phyloP scores from a whole-genome alignment of 768 basidiomycete species.

The Lentinula guzmanii region DNA sequence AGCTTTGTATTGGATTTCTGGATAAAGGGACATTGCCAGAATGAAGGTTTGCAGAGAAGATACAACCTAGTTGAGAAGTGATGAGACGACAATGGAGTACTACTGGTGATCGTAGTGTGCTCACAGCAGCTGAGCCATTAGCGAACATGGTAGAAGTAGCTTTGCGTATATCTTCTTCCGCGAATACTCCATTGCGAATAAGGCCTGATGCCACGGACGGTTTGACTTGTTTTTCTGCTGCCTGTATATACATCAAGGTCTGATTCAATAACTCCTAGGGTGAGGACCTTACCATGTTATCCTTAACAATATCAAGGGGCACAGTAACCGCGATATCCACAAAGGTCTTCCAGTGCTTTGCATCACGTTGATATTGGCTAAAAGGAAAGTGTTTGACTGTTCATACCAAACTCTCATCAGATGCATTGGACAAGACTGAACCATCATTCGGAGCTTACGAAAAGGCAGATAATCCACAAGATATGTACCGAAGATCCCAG shows the following conservation, averaged over 20 bases:
- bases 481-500: slow-evolving; percentile 14
- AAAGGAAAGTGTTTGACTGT: slow-evolving; percentile 5
- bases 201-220: not conserved
- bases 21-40: slow-evolving; percentile 16
- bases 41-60: slow-evolving; percentile 6
- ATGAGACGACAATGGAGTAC: not conserved
- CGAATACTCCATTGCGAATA: not conserved
- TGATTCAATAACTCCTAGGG: not conserved
- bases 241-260: not conserved
- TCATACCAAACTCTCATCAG: not conserved
- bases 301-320: slow-evolving; percentile 2
- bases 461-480: slow-evolving; percentile 16
- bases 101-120: not conserved
- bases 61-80: not conserved
- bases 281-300: not conserved
- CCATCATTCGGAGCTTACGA: not conserved
- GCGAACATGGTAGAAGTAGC: slow-evolving; percentile 6
- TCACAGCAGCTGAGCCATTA: slow-evolving; percentile 7
- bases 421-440: not conserved
- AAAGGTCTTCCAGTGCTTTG: slow-evolving; percentile 4
- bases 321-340: slow-evolving; percentile 6
- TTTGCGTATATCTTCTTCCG: not conserved
- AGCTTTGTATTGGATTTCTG: slow-evolving; percentile 18
- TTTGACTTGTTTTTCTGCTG: not conserved
- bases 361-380: not conserved